A percentile compares a stretch with the other conserved stretches of the same genome.
phyloP scores from a whole-genome alignment of 2,329 filamentous ascomycete species.

The Fusarium ramigenum region DNA sequence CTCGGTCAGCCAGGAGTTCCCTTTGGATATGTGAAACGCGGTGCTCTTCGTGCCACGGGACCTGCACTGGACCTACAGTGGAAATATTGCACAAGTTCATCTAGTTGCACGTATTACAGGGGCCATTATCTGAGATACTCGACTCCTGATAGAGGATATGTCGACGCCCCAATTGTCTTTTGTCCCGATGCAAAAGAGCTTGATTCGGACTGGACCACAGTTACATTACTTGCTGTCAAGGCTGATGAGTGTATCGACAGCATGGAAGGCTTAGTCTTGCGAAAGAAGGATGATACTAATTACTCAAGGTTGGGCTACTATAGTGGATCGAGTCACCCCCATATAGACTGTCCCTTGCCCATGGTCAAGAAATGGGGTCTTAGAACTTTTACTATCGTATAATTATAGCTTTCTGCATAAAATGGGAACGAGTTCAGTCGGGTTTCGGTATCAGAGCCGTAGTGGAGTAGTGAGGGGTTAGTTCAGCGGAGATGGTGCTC shows the following conservation, averaged over 20 bases:
- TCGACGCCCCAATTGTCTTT: neutral
- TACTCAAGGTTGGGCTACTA: neutral
- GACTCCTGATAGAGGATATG: rapidly evolving
- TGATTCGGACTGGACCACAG: neutral
- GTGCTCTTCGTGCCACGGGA: neutral
- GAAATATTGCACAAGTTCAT: neutral
- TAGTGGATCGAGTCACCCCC: no score
- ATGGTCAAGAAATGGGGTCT: rapidly evolving
- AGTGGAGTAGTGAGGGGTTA: neutral
- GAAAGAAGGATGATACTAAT: rapidly evolving
- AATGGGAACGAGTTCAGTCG: no score
- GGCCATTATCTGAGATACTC: neutral
- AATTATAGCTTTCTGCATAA: no score
- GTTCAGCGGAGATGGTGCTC: neutral
- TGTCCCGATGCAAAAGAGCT: neutral
- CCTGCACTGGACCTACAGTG: neutral
- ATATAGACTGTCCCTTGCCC: no score
- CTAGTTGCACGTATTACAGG: no score
- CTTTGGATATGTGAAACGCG: neutral
- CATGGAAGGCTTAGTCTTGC: no score
- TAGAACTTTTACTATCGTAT: rapidly evolving
- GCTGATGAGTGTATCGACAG: no score
- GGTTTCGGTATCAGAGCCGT: rapidly evolving
- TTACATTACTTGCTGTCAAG: neutral
- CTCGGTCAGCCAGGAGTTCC: neutral